Conservation (phyloP, 139 green algal genomes). For the Tetratostichococcus sp. region DNA sequence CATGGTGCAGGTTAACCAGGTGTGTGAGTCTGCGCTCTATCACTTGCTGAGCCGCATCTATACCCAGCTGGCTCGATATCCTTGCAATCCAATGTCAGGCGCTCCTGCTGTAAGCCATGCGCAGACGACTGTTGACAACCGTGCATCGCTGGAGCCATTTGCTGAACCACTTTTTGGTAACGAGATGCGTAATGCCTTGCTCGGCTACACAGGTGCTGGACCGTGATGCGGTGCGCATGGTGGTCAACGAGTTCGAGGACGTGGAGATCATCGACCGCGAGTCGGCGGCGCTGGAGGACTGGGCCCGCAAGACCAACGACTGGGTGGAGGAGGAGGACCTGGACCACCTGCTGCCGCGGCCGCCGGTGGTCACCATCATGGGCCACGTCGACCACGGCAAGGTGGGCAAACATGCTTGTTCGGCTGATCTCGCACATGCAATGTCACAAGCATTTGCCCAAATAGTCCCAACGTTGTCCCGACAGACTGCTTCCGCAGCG, state of each 20-base stretch:
- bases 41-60: background rate
- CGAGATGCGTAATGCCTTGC: too few species aligned
- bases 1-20: slow-evolving; percentile 84
- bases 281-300: slow-evolving; percentile 22
- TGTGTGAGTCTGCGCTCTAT: too few species aligned
- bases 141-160: too few species aligned
- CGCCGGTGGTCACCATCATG: slow-evolving; percentile 97
- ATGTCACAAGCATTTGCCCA: too few species aligned
- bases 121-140: too few species aligned
- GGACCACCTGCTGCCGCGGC: slow-evolving; percentile 61
- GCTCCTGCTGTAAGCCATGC: background rate
- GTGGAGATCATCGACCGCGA: slow-evolving; percentile 19
- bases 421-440: too few species aligned
- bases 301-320: slow-evolving; percentile 63
- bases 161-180: too few species aligned
- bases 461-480: too few species aligned
- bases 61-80: slow-evolving; percentile 20
- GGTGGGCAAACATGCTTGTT: slow-evolving; percentile 18
- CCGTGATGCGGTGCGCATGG: slow-evolving; percentile 31
- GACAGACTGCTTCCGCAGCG: too few species aligned
- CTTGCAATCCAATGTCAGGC: background rate
- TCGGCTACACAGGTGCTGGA: slow-evolving; percentile 59
- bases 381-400: slow-evolving; percentile 99
- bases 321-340: slow-evolving; percentile 81
- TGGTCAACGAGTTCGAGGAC: slow-evolving; percentile 29